Conservation (phyloP, 306 rosid species). For the Hippophae gyantsensis region DNA sequence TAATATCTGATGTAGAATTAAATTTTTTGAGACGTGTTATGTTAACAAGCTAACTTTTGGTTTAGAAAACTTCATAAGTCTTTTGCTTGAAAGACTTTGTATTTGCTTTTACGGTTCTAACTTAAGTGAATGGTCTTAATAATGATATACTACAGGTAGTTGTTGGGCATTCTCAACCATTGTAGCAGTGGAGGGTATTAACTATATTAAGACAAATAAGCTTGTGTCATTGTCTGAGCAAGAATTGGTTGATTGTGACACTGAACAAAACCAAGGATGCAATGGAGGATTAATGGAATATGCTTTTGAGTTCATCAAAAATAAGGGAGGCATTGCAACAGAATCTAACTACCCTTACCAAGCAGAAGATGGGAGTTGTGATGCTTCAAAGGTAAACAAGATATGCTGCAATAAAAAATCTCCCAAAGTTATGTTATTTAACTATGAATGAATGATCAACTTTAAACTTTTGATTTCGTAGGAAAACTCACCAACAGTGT, state of each 20-base stretch:
- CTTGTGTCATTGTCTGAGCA: slow-evolving; percentile 45
- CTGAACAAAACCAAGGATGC: slow-evolving; percentile 32
- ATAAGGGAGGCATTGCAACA: slow-evolving; percentile 31
- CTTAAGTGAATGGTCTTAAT: neutral
- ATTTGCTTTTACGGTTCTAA: neutral
- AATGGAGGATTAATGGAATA: slow-evolving; percentile 41
- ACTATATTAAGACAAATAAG: slow-evolving; percentile 28
- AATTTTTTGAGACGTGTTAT: too few relatives aligned
- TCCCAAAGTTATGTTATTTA: too few relatives aligned
- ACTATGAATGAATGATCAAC: neutral
- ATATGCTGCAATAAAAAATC: neutral
- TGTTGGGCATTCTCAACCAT: slow-evolving; percentile 58
- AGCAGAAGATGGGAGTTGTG: slow-evolving; percentile 25
- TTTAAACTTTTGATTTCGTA: slow-evolving; percentile 1
- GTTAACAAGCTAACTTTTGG: too few relatives aligned
- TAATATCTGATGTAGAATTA: too few relatives aligned
- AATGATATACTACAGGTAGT: slow-evolving; percentile 26
- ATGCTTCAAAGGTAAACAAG: slow-evolving; percentile 24
- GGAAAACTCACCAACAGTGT: slow-evolving; percentile 24
- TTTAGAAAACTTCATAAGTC: too few relatives aligned
- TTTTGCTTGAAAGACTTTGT: too few relatives aligned
- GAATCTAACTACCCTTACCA: slow-evolving; percentile 43
- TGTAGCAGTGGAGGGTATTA: slow-evolving; percentile 45
- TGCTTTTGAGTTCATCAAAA: slow-evolving; percentile 37
- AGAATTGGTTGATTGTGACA: slow-evolving; percentile 40